Evolutionary conservation across 495 filamentous ascomycete species (phyloP), one percentile per base, ranked within the genome.

Genomic region (Penicillium verhagenii): DNA sequence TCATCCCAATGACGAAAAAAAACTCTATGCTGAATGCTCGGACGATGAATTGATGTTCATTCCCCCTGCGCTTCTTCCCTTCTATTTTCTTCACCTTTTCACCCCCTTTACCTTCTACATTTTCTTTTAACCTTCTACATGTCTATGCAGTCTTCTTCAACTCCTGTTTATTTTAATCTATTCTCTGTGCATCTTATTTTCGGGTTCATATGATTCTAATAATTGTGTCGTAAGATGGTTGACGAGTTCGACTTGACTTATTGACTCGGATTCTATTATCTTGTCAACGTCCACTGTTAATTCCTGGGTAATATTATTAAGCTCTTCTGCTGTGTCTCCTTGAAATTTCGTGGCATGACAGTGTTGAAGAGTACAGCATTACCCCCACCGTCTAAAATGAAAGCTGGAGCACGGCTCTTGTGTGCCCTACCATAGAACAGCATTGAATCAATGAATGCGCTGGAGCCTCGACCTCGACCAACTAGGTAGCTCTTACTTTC

Each of bases 141-240:
- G 53, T 54, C 37, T 16, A 52, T 57, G 52, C 38, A 52, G 26
- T 55, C 23, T 54, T 60, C 47, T 52, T 50, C 29, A 31, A 47
- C 40, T 38, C 58, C 43, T 62, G 60, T 61, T 48, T 54, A 56
- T 58, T 51, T 26, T n/a, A n/a, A n/a, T n/a, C n/a, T n/a, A n/a
- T n/a, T n/a, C n/a, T n/a, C n/a, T n/a, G n/a, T n/a, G n/a, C n/a
- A n/a, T n/a, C n/a, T n/a, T 60, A 38, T 35, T 61, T 63, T 66
- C 60, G 66, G 64, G 61, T 60, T 52, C 48, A 63, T 65, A 66
- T 68, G 61, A 54, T 63, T 61, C 52, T 54, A 70, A 63, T 47
- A 60, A 50, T 50, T 61, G 37, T 54, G 37, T 54, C 40, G 51
- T 59, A 56, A 49, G 51, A 59, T 56, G 53, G 54, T 51, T 43